Evolutionary conservation across 768 basidiomycete species (phyloP), one percentile per base, ranked within the genome.

Genomic region (Hydnomerulius pinastri): DNA sequence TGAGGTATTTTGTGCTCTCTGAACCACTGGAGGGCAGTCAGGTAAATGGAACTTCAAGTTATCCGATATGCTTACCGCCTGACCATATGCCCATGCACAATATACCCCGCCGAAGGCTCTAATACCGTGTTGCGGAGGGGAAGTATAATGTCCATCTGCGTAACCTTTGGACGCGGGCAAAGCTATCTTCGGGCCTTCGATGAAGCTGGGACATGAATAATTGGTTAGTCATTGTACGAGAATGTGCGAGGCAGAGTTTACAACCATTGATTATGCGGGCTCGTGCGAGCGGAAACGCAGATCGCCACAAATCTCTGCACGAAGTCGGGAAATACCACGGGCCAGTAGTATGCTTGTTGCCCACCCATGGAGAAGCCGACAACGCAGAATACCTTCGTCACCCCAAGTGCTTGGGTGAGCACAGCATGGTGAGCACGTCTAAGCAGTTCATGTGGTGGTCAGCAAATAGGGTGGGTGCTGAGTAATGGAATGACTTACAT

Each of bases 291-390:
- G 11, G 80, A 82, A 37, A 78, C 76, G 56, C 82, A 82, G 51
- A 83, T 73, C 24, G 60, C 50, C 15, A 40, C 51, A 43, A 58
- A 77, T 75, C 68, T 74, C 52, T 81, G 74, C 21, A 83, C 76
- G 27, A 75, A 76, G 44, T 83, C 80, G 2, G 82, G 80, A 53
- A 77, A 81, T 54, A 82, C 66, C 15, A 77, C 74, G 1, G 80
- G 66, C 82, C 79, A 83, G 54, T 83, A 72, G 58, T 81, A 82
- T 0, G 80, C 75, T 75, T 81, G 48, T 41, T 82, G 82, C 2
- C 74, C 82, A 46, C 81, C 80, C 82, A 83, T 84, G 4, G 80
- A 81, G 55, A 82, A 81, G 3, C 81, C 81, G 20, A 81, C 67
- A 9, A 52, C 43, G 36, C 60, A 65, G 30, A 56, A 50, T 4